Evolutionary conservation across 2,329 filamentous ascomycete species (phyloP).

Genomic region (Sclerotinia sclerotiorum): DNA sequence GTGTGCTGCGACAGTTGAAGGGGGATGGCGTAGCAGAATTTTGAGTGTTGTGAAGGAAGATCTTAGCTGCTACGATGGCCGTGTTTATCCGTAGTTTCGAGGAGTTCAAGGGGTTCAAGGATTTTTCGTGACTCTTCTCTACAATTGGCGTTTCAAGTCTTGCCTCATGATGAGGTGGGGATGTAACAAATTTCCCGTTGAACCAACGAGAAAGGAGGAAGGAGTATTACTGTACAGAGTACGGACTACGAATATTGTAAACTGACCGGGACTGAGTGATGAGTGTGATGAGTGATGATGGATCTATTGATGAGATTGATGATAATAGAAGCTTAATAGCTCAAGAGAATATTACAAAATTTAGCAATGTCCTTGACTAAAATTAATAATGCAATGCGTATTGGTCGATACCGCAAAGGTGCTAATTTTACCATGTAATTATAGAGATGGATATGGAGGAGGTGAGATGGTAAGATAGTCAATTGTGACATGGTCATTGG

Average conservation of each 20-base stretch:
- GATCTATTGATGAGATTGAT: too few species aligned
- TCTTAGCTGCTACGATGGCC: too few species aligned
- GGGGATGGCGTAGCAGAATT: neutral
- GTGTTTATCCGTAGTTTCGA: too few species aligned
- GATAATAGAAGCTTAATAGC: neutral
- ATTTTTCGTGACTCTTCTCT: conserved; percentile 21
- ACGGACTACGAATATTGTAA: neutral
- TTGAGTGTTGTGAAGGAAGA: neutral
- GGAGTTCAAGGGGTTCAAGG: conserved; percentile 4
- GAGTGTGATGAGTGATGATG: too few species aligned
- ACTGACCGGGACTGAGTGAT: neutral
- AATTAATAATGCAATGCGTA: neutral
- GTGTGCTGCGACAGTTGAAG: neutral
- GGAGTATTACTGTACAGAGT: neutral
- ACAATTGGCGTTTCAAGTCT: conserved; percentile 25
- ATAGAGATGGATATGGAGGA: too few species aligned
- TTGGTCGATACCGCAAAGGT: neutral
- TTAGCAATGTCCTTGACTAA: neutral
- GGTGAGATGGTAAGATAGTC: neutral
- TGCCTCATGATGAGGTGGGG: conserved; percentile 32
- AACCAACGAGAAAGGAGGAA: neutral
- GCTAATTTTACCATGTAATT: neutral
- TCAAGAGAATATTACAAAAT: neutral
- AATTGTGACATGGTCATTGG: neutral
- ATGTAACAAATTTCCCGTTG: conserved; percentile 19